These are phyloP conservation scores for Ulota crispa DNA, from an alignment of 225 moss, liverwort and hornwort species.

Conservation along the genomic window DNA sequence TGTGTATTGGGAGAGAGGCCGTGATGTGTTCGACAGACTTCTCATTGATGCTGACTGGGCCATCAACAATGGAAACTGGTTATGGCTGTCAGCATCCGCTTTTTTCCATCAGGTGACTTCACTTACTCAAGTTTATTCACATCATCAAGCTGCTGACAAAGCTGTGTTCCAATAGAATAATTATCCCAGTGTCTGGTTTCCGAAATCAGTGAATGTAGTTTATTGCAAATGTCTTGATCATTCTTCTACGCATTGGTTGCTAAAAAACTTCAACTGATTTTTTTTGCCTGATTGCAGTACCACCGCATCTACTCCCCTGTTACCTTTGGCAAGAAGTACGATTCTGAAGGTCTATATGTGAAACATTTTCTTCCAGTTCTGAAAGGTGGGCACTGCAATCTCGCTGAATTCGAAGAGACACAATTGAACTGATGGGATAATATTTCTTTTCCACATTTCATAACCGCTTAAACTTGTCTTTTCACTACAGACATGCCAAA, in stretches of 20 bases:
- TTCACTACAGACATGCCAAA: constrained; percentile 75
- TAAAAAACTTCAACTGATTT: not conserved
- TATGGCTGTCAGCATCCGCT: constrained; percentile 97
- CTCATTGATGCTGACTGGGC: constrained; percentile 95
- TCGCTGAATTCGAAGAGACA: constrained; percentile 2
- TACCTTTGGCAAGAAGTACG: constrained; percentile 88
- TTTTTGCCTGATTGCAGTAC: constrained; percentile 60
- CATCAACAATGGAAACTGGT: constrained; percentile 95
- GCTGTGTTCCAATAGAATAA: not conserved
- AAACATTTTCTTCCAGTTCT: constrained; percentile 83
- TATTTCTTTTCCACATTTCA: not conserved
- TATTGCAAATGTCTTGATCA: not conserved
- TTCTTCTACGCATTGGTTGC: not conserved
- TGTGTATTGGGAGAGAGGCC: constrained; percentile 96
- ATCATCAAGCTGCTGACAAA: not conserved
- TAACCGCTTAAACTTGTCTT: not conserved
- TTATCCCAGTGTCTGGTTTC: not conserved
- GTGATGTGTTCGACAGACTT: constrained; percentile 96
- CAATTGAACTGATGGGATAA: not conserved
- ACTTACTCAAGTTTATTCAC: not conserved
- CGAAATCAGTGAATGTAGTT: not conserved
- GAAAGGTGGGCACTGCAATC: constrained; percentile 54
- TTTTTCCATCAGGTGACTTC: constrained; percentile 77
- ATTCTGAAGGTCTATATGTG: constrained; percentile 85
- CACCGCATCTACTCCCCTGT: constrained; percentile 96